Evolutionary conservation across 192 early-diverging fungal genomes (phyloP), one percentile per base, ranked within the genome.

Genomic region (Coemansia sp.): DNA sequence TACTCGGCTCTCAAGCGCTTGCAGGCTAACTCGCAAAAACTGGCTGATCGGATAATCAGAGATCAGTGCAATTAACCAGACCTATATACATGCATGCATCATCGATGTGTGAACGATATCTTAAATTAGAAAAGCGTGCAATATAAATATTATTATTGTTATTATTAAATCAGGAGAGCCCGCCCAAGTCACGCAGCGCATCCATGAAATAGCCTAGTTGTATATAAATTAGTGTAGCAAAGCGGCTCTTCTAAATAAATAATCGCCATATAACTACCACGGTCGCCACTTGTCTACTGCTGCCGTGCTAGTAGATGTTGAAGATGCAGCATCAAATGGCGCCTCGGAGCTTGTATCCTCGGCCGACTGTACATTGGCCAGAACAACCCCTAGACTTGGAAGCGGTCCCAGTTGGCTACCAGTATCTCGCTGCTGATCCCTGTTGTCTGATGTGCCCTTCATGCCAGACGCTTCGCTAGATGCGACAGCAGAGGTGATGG

Each of bases 271-370:
- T 58, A 31, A 12, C 46, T 64, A 81, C 79, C 79, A 81, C 14
- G 79, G 79, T 62, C 79, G 70, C 79, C 79, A 81, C 67, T 81
- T 81, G 55, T 81, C 79, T n/a, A 59, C 25, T 1, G 63, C 53
- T 36, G 63, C 34, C 14, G 50, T n/a, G 61, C 36, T 41, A 19
- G 64, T 25, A 10, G 50, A 27, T 2, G 77, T 23, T 5, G 69
- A 45, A n/a, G 63, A 32, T 25, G 64, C 32, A 9, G 73, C 19
- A n/a, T 71, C 70, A 0, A 57, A 60, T 46, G 72, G 8, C 12
- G 53, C 11, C 57, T 45, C 38, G 11, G 53, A 27, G 19, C 62
- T 57, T 8, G 58, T 7, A 2, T 39, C 68, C 14, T 42, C 61
- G 65, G 44, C 66, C 1, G 69, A 58, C 60, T 70, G 67, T 29